Evolutionary conservation across 208 protist species (phyloP).

Genomic region (Crithidia expoeki): DNA sequence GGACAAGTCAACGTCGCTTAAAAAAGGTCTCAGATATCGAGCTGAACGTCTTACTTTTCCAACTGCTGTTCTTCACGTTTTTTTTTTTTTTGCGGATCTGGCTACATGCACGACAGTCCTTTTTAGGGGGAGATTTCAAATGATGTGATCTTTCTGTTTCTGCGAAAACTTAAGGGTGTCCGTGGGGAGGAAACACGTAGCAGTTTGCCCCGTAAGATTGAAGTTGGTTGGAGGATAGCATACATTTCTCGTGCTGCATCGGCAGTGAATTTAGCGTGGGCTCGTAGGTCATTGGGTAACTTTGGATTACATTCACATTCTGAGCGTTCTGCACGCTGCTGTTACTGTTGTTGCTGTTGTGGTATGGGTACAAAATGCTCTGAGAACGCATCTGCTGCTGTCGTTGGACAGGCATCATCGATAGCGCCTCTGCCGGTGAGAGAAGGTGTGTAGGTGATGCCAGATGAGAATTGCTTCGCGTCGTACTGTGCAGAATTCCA

Average conservation of each 20-base stretch:
- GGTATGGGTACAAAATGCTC: background rate
- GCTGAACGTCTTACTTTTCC: no score
- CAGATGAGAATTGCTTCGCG: background rate
- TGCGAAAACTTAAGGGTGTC: background rate
- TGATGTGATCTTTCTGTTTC: background rate
- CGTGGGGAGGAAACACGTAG: background rate
- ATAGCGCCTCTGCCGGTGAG: background rate
- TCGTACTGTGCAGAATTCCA: background rate
- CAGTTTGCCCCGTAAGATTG: background rate
- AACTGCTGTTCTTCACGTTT: no score
- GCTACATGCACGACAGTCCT: no score
- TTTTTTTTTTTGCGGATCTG: no score
- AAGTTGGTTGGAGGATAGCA: background rate
- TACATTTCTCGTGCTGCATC: background rate
- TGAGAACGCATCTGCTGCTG: background rate
- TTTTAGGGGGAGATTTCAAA: no score
- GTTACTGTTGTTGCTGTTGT: background rate
- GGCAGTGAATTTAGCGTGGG: background rate
- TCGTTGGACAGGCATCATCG: background rate
- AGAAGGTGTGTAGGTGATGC: background rate
- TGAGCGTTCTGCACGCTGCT: background rate
- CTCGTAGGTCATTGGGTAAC: background rate
- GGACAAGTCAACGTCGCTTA: no score
- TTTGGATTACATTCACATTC: background rate
- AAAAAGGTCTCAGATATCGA: no score